These are phyloP conservation scores for Scutellaria minor DNA, from an alignment of 257 asterid species.

Conservation along the genomic window DNA sequence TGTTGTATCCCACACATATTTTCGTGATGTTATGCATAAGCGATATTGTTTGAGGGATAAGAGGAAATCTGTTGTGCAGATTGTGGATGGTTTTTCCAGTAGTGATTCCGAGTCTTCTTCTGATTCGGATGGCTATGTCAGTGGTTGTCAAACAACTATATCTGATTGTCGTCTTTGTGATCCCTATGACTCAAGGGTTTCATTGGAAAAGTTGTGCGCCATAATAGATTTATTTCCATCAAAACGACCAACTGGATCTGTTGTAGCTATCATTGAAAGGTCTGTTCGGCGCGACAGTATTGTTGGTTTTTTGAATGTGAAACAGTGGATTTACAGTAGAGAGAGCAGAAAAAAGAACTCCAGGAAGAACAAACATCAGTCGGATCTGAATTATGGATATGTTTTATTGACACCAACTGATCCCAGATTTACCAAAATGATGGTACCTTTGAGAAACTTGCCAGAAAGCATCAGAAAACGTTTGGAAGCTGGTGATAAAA, in stretches of 20 bases:
- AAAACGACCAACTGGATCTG: slow-evolving; percentile 87
- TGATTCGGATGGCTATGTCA: slow-evolving; percentile 24
- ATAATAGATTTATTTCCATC: slow-evolving; percentile 55
- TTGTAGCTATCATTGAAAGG: slow-evolving; percentile 69
- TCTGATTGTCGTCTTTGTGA: slow-evolving; percentile 22
- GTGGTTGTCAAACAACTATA: slow-evolving; percentile 34
- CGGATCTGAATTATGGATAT: slow-evolving; percentile 49
- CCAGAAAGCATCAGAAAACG: slow-evolving; percentile 62
- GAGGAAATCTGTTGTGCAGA: slow-evolving; percentile 43
- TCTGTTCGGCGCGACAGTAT: slow-evolving; percentile 63
- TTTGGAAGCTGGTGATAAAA: slow-evolving; percentile 65
- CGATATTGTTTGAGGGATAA: slow-evolving; percentile 51
- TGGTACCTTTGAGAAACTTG: slow-evolving; percentile 56
- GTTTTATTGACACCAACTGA: slow-evolving; percentile 66
- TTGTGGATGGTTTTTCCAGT: slow-evolving; percentile 31
- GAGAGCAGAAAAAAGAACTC: slow-evolving; percentile 56
- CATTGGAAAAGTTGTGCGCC: slow-evolving; percentile 56
- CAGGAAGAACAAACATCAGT: slow-evolving; percentile 51
- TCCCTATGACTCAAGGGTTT: slow-evolving; percentile 38
- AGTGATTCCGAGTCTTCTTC: not conserved
- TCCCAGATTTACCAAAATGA: slow-evolving; percentile 79
- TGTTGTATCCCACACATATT: slow-evolving; percentile 38
- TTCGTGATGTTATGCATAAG: slow-evolving; percentile 40
- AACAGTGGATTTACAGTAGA: slow-evolving; percentile 61
- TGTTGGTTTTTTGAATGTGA: slow-evolving; percentile 73